These are phyloP conservation scores for Talaromyces proteolyticus DNA, from an alignment of 495 filamentous ascomycete species.

Conservation along the genomic window DNA sequence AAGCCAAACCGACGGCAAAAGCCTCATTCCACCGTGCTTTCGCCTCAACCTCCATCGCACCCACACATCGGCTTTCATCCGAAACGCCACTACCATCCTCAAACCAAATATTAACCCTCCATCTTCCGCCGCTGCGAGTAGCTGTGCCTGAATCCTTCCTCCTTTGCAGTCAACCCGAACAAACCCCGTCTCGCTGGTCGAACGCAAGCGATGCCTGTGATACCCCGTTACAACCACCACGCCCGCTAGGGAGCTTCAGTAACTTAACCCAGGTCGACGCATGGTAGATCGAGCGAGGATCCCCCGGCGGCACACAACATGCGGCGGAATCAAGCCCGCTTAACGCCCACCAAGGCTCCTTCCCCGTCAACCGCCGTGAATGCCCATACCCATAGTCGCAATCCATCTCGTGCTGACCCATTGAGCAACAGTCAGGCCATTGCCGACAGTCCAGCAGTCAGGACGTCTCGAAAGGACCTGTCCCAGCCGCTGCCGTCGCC, in stretches of 20 bases:
- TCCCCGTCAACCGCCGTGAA: slow-evolving; percentile 22
- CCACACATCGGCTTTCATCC: too few relatives aligned
- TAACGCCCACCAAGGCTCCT: slow-evolving; percentile 36
- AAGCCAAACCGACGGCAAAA: too few relatives aligned
- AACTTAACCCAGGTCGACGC: not conserved
- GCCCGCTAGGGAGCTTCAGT: not conserved
- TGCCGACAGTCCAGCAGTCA: slow-evolving; percentile 1
- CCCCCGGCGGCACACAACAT: not conserved
- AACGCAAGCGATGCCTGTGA: slow-evolving; percentile 5
- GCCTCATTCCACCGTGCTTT: too few relatives aligned
- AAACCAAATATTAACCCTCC: not conserved
- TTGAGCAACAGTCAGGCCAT: slow-evolving; percentile 1
- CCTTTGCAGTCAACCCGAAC: not conserved
- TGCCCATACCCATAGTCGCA: slow-evolving; percentile 16
- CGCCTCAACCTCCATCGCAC: too few relatives aligned
- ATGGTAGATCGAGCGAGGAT: not conserved
- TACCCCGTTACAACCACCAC: not conserved
- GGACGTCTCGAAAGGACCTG: not conserved
- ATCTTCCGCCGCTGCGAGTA: too few relatives aligned
- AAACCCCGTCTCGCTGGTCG: not conserved
- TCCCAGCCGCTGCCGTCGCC: not conserved
- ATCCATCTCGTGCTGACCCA: slow-evolving; percentile 3
- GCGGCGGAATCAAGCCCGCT: slow-evolving; percentile 10
- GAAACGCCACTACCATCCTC: too few relatives aligned
- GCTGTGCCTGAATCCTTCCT: too few relatives aligned